Evolutionary conservation across 1,284 basidiomycete species (phyloP), one percentile per base, ranked within the genome.

Genomic region (Afroboletus lepidellus): DNA sequence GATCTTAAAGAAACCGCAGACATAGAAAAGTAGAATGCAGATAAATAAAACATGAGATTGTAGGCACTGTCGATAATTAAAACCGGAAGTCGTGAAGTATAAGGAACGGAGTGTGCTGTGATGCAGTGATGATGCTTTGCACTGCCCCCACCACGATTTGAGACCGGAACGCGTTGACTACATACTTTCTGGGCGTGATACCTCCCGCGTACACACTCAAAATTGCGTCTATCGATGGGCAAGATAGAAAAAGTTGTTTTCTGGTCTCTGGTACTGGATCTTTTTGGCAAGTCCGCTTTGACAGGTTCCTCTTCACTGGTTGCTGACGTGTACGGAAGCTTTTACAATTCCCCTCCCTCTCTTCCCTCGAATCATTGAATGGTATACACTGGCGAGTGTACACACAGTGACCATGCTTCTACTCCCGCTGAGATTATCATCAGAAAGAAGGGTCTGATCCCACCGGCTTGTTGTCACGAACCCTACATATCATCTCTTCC

Each of bases 311-410:
- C 1, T 29, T 41, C 23, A 27, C 29, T 18, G 16, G 33, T 42
- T 5, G 51, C 53, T 66, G 54, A 62, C 50, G 44, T 49, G 47
- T 48, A 21, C 41, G 47, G 33, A 62, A 85, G 92, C 92, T 13
- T 95, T 94, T 70, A 95, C 93, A n/a, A 91, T 95, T 41, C 92
- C 92, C n/a, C 77, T 95, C 29, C 92, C 92, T 30, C 80, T 95
- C 36, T 95, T 95, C 70, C 93, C 92, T 41, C 83, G 92, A 38
- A 77, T 92, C 47, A 89, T 92, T 46, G 88, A 93, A 72, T 95
- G 91, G 91, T 95, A 93, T 66, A 85, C 86, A 8, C 69, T 82
- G 67, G 88, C 87, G n/a, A n/a, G 57, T 60, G 82, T 66, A 38
- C 18, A 18, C 5, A 0, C 13, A 30, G 33, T 46, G n/a, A 25